Conservation (phyloP, 108 stramenopile genomes). For the Stephanodiscus triporus region DNA sequence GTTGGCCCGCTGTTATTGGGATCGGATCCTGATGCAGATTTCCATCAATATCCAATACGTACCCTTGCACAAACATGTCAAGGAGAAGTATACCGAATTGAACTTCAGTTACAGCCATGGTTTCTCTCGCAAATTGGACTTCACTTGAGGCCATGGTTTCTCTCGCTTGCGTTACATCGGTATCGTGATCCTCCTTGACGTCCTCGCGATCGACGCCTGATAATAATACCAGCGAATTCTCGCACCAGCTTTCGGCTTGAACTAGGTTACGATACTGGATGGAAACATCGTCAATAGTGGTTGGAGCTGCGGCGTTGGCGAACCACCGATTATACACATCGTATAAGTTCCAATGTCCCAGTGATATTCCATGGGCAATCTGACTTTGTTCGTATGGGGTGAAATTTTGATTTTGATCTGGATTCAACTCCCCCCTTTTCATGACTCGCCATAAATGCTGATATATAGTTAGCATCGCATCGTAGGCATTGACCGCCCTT, state of each 20-base stretch:
- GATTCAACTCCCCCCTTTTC: neutral
- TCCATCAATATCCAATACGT: conserved; percentile 2
- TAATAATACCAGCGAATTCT: neutral
- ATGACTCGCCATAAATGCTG: neutral
- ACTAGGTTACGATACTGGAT: neutral
- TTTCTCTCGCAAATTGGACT: conserved; percentile 1
- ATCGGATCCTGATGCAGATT: conserved; percentile 7
- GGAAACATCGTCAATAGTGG: neutral
- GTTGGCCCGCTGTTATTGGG: neutral
- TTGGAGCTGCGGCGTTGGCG: neutral
- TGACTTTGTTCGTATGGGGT: neutral
- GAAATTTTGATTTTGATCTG: neutral
- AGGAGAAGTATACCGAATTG: conserved; percentile 13
- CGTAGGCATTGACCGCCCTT: neutral
- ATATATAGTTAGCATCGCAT: neutral
- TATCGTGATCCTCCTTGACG: neutral
- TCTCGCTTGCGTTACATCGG: neutral
- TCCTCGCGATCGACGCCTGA: neutral
- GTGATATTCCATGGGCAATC: neutral
- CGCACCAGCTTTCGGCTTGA: neutral
- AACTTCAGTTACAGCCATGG: neutral
- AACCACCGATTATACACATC: neutral
- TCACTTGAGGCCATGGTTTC: neutral
- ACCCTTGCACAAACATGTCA: conserved; percentile 11
- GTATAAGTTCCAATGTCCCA: neutral